These are phyloP conservation scores for Funneliformis mosseae DNA, from an alignment of 192 early-diverging fungal species.

Conservation along the genomic window DNA sequence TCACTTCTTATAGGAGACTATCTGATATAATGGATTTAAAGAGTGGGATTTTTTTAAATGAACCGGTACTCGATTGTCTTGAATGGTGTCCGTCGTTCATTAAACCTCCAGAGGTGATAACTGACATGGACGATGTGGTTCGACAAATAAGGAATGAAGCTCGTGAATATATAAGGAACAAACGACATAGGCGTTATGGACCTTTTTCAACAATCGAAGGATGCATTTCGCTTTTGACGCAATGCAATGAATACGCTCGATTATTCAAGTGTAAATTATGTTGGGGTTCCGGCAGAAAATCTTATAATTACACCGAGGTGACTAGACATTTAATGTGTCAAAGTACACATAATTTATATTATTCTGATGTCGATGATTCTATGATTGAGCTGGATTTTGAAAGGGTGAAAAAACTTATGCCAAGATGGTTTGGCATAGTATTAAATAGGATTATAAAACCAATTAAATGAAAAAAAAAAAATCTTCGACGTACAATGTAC, in stretches of 20 bases:
- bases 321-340: not conserved
- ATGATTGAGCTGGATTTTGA: not conserved
- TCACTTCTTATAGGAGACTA: not conserved
- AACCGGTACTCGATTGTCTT: not conserved
- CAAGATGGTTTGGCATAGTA: not conserved
- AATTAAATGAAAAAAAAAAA: no score
- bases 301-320: not conserved
- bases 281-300: not conserved
- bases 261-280: not conserved
- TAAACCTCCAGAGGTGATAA: not conserved
- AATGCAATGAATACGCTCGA: not conserved
- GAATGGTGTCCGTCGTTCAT: not conserved
- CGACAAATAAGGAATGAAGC: not conserved
- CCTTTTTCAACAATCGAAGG: not conserved
- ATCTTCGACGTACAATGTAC: no score
- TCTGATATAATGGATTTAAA: not conserved
- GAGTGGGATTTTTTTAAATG: not conserved
- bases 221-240: not conserved
- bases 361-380: not conserved
- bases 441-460: not conserved
- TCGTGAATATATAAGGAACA: not conserved
- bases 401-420: not conserved
- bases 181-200: not conserved
- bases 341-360: not conserved
- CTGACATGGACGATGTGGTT: not conserved